phyloP scores from a whole-genome alignment of 768 basidiomycete species.

The Xerocomellus chrysenteron region DNA sequence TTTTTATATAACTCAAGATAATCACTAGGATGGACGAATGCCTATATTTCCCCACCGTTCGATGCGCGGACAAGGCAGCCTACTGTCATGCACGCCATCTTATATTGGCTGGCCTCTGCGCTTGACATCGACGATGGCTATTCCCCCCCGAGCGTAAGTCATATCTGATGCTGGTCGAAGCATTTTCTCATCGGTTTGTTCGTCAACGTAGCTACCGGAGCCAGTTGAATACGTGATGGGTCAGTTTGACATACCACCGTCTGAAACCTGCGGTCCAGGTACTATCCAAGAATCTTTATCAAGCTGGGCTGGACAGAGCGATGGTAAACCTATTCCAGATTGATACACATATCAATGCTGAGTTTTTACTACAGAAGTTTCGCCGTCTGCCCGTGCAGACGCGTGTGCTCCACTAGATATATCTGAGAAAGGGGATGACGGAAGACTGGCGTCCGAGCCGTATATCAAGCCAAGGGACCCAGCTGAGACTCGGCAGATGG shows the following conservation, averaged over 20 bases:
- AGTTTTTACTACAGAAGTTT: constrained; percentile 18
- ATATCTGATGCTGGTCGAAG: not conserved
- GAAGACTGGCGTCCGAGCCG: constrained; percentile 1
- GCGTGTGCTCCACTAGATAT: constrained; percentile 8
- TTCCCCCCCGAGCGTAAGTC: constrained; percentile 24
- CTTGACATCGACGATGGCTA: constrained; percentile 33
- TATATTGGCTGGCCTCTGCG: constrained; percentile 61
- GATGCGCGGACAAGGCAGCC: constrained; percentile 42
- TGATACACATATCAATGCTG: not conserved
- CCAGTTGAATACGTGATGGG: constrained; percentile 33
- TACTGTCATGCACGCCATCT: constrained; percentile 49
- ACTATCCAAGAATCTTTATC: constrained; percentile 29
- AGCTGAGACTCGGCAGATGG: constrained; percentile 27
- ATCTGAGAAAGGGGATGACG: constrained; percentile 24
- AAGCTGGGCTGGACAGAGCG: constrained; percentile 31
- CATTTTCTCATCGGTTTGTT: not conserved
- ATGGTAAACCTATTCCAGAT: constrained; percentile 19
- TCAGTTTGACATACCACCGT: constrained; percentile 25
- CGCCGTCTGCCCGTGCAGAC: constrained; percentile 21
- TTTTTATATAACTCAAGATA: not conserved
- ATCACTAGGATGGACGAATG: constrained; percentile 50
- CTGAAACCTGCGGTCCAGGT: constrained; percentile 16
- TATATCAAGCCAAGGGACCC: constrained; percentile 26
- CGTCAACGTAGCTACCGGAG: constrained; percentile 27
- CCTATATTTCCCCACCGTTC: constrained; percentile 49